phyloP scores from a whole-genome alignment of 306 rosid species.

The Acmispon strigosus region DNA sequence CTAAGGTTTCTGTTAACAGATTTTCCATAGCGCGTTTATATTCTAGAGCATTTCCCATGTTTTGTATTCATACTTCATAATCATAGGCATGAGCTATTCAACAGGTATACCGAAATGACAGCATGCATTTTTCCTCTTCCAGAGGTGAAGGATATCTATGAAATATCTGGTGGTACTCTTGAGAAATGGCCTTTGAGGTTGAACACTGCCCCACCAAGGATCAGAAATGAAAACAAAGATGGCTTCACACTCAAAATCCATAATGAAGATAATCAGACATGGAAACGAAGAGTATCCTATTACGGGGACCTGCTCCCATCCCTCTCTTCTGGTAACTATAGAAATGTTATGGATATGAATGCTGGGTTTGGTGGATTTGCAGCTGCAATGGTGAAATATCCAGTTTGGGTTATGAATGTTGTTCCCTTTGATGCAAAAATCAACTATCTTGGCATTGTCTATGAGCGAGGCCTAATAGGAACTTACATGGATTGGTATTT shows the following conservation, averaged over 20 bases:
- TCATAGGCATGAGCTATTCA: conserved; percentile 2
- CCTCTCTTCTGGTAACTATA: conserved; percentile 32
- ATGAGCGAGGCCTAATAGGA: conserved; percentile 48
- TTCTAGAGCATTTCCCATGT: background rate
- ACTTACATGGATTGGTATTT: conserved; percentile 57
- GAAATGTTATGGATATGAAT: conserved; percentile 63
- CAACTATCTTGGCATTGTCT: conserved; percentile 36
- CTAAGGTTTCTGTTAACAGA: background rate
- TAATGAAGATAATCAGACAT: conserved; percentile 28
- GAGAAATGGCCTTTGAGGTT: conserved; percentile 47
- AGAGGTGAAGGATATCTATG: conserved; percentile 27
- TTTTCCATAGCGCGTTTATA: background rate
- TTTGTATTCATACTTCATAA: background rate
- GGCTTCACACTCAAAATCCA: conserved; percentile 9
- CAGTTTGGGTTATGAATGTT: conserved; percentile 50
- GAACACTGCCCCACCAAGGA: conserved; percentile 33
- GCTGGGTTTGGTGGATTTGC: conserved; percentile 53
- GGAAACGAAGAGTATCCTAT: conserved; percentile 37
- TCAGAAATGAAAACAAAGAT: conserved; percentile 17
- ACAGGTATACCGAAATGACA: conserved; percentile 57
- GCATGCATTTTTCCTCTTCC: conserved; percentile 50
- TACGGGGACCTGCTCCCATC: conserved; percentile 30
- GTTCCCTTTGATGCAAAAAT: conserved; percentile 42
- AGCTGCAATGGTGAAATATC: conserved; percentile 42
- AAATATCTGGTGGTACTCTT: conserved; percentile 34